Conservation (phyloP, 345 rosid species). For the Durio zibethinus region DNA sequence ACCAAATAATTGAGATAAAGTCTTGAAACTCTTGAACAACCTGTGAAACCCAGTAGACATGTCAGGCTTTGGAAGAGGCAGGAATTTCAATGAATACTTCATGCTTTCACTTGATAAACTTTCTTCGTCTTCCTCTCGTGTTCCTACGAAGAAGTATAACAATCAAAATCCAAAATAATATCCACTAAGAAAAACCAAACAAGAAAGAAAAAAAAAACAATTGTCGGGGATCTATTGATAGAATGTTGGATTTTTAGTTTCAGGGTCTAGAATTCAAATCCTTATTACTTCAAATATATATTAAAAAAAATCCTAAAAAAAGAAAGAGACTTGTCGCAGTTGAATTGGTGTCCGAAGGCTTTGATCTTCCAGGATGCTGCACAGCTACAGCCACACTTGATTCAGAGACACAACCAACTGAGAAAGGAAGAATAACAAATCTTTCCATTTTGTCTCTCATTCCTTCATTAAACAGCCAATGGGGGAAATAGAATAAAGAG, state of each 20-base stretch:
- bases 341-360: conserved; percentile 11
- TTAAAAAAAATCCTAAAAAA: too few species aligned
- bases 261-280: too few species aligned
- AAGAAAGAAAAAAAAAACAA: not conserved
- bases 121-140: conserved; percentile 46
- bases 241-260: too few species aligned
- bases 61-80: conserved; percentile 47
- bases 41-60: conserved; percentile 52
- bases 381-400: conserved; percentile 59
- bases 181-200: not conserved
- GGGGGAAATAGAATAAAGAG: not conserved
- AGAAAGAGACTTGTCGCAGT: conserved; percentile 33
- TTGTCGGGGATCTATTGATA: too few species aligned
- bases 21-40: conserved; percentile 61
- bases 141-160: conserved; percentile 21
- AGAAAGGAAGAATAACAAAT: conserved; percentile 74
- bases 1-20: conserved; percentile 66
- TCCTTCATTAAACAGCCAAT: conserved; percentile 15
- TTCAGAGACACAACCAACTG: conserved; percentile 68
- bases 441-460: conserved; percentile 85
- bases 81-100: conserved; percentile 41
- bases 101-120: conserved; percentile 36
- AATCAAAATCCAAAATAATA: not conserved
- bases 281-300: too few species aligned
- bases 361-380: conserved; percentile 23